Conservation (phyloP, 2,329 filamentous ascomycete species). For the Bipolaris gigantea region DNA sequence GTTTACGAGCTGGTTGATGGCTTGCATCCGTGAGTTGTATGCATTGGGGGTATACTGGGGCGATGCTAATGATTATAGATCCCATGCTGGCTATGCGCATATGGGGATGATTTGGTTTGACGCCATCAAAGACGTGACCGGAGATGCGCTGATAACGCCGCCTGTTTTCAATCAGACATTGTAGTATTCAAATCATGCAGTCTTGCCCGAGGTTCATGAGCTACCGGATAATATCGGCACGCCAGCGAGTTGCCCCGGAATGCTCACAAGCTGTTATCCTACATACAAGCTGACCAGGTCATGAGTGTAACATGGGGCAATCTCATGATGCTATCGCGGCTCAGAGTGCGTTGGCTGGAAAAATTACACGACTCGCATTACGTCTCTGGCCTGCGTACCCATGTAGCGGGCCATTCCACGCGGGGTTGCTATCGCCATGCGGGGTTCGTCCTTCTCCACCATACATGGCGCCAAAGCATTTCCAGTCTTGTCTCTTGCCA, state of each 20-base stretch:
- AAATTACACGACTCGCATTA: neutral
- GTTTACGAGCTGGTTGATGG: constrained; percentile 27
- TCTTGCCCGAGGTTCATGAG: neutral
- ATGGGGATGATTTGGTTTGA: constrained; percentile 36
- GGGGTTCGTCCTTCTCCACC: constrained; percentile 14
- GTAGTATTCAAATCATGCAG: neutral
- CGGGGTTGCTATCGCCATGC: constrained; percentile 20
- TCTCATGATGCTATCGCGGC: neutral
- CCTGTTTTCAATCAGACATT: constrained; percentile 1
- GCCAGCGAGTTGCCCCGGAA: neutral
- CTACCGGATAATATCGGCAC: neutral
- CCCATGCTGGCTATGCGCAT: constrained; percentile 30
- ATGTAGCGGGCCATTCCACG: constrained; percentile 2
- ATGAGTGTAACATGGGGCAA: neutral
- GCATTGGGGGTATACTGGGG: neutral
- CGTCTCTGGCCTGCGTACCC: constrained; percentile 3
- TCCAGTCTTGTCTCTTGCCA: constrained; percentile 2
- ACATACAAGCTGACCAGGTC: neutral
- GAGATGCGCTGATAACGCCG: constrained; percentile 12
- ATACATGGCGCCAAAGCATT: constrained; percentile 22
- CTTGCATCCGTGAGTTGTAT: constrained; percentile 31
- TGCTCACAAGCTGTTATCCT: neutral
- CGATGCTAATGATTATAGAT: constrained; percentile 16
- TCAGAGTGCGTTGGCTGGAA: neutral
- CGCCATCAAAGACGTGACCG: constrained; percentile 10